These are phyloP conservation scores for Danielozyma ontarioensis DNA, from an alignment of 805 yeast species.

Conservation along the genomic window DNA sequence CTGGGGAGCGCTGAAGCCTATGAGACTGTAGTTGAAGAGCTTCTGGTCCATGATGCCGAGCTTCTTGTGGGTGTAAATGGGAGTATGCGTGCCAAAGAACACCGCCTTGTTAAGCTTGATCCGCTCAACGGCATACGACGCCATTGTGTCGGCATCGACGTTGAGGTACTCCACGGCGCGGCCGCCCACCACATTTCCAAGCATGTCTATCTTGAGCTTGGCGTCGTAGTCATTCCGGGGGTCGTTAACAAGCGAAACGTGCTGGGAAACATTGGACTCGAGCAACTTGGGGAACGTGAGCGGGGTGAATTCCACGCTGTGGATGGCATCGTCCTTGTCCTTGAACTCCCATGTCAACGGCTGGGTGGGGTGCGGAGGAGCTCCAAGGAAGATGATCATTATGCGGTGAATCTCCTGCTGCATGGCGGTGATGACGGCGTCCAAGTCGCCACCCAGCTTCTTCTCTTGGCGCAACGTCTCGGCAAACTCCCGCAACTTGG, in stretches of 20 bases:
- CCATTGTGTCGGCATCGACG: conserved; percentile 9
- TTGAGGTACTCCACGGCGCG: conserved; percentile 14
- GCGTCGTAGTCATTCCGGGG: conserved; percentile 14
- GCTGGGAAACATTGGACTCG: conserved; percentile 9
- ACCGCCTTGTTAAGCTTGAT: conserved; percentile 12
- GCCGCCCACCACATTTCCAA: conserved; percentile 14
- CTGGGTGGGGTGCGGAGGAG: conserved; percentile 11
- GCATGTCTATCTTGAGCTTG: conserved; percentile 10
- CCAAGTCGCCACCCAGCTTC: conserved; percentile 1
- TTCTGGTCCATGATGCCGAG: conserved; percentile 15
- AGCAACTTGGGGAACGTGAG: conserved; percentile 10
- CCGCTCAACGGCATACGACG: conserved; percentile 10
- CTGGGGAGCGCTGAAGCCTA: conserved; percentile 10
- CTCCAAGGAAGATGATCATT: conserved; percentile 15
- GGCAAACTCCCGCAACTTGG: conserved; percentile 16
- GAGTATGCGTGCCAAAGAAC: conserved; percentile 16
- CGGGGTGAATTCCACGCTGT: conserved; percentile 12
- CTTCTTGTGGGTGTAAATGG: conserved; percentile 16
- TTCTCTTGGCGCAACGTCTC: conserved; percentile 9
- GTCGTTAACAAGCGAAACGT: conserved; percentile 15
- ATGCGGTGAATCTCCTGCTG: conserved; percentile 14
- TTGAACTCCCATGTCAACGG: conserved; percentile 11
- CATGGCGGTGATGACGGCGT: conserved; percentile 5
- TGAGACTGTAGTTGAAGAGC: conserved; percentile 11
- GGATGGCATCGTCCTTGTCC: conserved; percentile 10